These are phyloP conservation scores for Pyrenochaeta sp. DNA, from an alignment of 2,329 filamentous ascomycete genomes.

Conservation along the genomic window DNA sequence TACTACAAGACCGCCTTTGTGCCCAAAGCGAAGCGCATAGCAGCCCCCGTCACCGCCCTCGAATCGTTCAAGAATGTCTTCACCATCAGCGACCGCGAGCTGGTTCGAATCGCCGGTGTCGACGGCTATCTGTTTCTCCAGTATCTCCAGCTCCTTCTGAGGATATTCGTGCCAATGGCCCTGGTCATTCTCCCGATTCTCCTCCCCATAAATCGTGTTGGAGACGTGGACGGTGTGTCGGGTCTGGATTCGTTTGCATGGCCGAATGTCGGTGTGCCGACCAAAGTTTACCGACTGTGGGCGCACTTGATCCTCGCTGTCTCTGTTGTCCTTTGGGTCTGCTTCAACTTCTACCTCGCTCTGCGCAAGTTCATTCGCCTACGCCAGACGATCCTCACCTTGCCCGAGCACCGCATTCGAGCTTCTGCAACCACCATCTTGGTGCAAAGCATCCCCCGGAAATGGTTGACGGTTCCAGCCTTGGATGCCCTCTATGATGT, in stretches of 20 bases:
- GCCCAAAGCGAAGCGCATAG: slow-evolving; percentile 43
- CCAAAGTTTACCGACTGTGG: slow-evolving; percentile 75
- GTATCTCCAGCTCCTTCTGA: slow-evolving; percentile 82
- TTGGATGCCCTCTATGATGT: slow-evolving; percentile 89
- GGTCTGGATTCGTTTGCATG: slow-evolving; percentile 81
- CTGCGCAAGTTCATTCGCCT: slow-evolving; percentile 88
- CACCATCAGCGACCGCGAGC: slow-evolving; percentile 76
- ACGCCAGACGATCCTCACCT: slow-evolving; percentile 92
- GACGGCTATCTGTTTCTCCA: slow-evolving; percentile 98
- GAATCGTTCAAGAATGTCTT: slow-evolving; percentile 59
- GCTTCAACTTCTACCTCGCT: slow-evolving; percentile 85
- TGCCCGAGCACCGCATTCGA: slow-evolving; percentile 89
- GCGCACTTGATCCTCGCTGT: slow-evolving; percentile 85
- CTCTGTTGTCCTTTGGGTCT: slow-evolving; percentile 81
- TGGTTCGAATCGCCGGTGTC: slow-evolving; percentile 94
- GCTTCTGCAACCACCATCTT: slow-evolving; percentile 96
- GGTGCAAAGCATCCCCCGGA: slow-evolving; percentile 86
- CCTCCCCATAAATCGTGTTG: slow-evolving; percentile 81
- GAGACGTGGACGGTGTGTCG: slow-evolving; percentile 62
- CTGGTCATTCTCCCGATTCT: slow-evolving; percentile 82
- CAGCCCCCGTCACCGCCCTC: slow-evolving; percentile 43
- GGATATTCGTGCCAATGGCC: slow-evolving; percentile 89
- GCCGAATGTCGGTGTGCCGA: slow-evolving; percentile 75
- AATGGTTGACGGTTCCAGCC: slow-evolving; percentile 87
- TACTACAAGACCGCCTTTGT: slow-evolving; percentile 51